These are phyloP conservation scores for Cadophora sp. DNA, from an alignment of 2,329 filamentous ascomycete species.

Conservation along the genomic window DNA sequence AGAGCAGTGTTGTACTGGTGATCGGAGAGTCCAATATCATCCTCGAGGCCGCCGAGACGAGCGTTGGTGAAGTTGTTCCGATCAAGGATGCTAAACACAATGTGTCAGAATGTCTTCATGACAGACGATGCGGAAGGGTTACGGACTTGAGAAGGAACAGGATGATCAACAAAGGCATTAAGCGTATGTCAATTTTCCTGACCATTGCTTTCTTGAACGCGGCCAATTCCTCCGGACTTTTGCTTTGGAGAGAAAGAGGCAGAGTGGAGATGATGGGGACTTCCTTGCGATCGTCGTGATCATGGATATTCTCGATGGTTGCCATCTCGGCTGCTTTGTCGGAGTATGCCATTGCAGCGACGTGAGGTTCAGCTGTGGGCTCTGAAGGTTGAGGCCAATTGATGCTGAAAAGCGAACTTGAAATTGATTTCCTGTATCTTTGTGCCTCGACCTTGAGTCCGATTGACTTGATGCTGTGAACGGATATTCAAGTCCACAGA, in stretches of 20 bases:
- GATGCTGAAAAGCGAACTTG: background rate
- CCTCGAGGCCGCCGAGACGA: conserved; percentile 29
- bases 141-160: conserved; percentile 4
- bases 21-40: conserved; percentile 46
- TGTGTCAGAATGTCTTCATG: background rate
- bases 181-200: conserved; percentile 15
- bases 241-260: conserved; percentile 2
- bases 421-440: background rate
- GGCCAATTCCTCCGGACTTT: conserved; percentile 1
- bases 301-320: conserved; percentile 5
- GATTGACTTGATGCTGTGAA: background rate
- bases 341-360: background rate
- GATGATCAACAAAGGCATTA: conserved; percentile 18
- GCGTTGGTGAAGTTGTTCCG: conserved; percentile 39
- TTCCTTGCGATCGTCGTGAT: conserved; percentile 7
- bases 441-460: background rate
- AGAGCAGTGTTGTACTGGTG: conserved; percentile 45
- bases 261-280: background rate
- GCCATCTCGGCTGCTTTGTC: conserved; percentile 6
- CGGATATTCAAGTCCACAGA: background rate
- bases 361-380: background rate
- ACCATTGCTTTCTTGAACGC: conserved; percentile 13
- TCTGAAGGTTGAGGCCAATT: background rate
- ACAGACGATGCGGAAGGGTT: background rate
- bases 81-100: conserved; percentile 42